Percentiles rank a stretch among this genome's conserved stretches.
phyloP scores from a whole-genome alignment of 768 basidiomycete genomes.

The Lactifluus volemus region DNA sequence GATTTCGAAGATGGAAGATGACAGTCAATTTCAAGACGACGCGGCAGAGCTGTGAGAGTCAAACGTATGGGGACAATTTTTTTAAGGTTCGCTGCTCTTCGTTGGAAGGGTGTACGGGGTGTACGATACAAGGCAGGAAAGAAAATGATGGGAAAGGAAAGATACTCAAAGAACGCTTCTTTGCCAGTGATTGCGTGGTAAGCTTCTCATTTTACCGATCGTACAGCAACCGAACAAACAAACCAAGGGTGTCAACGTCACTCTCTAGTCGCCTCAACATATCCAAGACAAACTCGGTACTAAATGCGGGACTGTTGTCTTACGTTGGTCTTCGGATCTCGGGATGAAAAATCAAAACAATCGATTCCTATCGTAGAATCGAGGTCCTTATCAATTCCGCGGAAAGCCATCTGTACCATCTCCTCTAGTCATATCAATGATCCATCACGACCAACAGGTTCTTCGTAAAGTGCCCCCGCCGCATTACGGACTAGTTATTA shows the following conservation, averaged over 20 bases:
- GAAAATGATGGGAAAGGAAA: neutral
- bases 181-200: neutral
- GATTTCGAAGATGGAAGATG: neutral
- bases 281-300: neutral
- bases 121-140: neutral
- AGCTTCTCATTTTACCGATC: neutral
- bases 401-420: neutral
- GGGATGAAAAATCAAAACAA: neutral
- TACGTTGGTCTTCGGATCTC: slow-evolving; percentile 1
- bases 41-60: neutral
- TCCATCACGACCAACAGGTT: neutral
- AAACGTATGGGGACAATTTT: neutral
- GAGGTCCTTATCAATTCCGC: neutral
- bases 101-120: neutral
- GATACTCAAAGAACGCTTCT: neutral
- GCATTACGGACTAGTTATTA: neutral
- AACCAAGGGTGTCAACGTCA: neutral
- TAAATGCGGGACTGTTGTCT: neutral
- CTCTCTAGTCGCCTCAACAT: neutral
- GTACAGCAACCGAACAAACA: neutral
- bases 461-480: neutral
- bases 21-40: neutral
- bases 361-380: neutral
- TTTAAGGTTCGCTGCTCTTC: neutral
- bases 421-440: neutral